These are phyloP conservation scores for Candida easanensis DNA, from an alignment of 805 yeast genomes.

Conservation along the genomic window DNA sequence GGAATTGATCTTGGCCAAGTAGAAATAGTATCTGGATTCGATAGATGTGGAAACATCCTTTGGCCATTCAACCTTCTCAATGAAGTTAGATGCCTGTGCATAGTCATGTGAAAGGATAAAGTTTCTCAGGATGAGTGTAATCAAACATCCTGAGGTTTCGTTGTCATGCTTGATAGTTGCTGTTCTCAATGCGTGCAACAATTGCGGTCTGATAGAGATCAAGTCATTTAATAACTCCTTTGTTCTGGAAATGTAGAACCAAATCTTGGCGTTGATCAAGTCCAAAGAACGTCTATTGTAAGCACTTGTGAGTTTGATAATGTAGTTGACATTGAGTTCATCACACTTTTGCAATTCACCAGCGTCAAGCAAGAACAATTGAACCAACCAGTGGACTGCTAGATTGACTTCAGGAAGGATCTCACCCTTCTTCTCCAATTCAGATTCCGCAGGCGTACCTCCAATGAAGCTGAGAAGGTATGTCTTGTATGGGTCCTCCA, in stretches of 20 bases:
- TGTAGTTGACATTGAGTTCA: constrained; percentile 49
- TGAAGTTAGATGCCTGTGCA: constrained; percentile 82
- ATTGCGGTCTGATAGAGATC: constrained; percentile 60
- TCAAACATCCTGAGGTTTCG: constrained; percentile 85
- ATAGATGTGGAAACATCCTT: constrained; percentile 79
- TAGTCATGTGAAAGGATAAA: constrained; percentile 77
- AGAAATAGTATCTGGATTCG: constrained; percentile 88
- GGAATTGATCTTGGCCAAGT: constrained; percentile 85
- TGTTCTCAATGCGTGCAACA: constrained; percentile 75
- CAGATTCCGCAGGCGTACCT: constrained; percentile 32
- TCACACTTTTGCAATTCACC: constrained; percentile 48
- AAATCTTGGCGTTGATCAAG: constrained; percentile 80
- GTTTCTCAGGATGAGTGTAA: constrained; percentile 81
- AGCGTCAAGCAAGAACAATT: constrained; percentile 69
- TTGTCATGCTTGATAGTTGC: constrained; percentile 89
- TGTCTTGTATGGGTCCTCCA: constrained; percentile 41
- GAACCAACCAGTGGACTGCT: constrained; percentile 75
- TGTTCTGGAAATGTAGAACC: constrained; percentile 87
- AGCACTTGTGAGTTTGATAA: constrained; percentile 45
- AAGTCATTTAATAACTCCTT: constrained; percentile 59
- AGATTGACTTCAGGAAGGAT: constrained; percentile 78
- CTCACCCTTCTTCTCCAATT: constrained; percentile 28
- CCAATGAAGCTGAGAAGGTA: constrained; percentile 41
- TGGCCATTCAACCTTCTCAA: constrained; percentile 88
- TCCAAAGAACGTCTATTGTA: constrained; percentile 85